These are phyloP conservation scores for Beta corolliflora DNA, from an alignment of 179 eudicot species.

Conservation along the genomic window DNA sequence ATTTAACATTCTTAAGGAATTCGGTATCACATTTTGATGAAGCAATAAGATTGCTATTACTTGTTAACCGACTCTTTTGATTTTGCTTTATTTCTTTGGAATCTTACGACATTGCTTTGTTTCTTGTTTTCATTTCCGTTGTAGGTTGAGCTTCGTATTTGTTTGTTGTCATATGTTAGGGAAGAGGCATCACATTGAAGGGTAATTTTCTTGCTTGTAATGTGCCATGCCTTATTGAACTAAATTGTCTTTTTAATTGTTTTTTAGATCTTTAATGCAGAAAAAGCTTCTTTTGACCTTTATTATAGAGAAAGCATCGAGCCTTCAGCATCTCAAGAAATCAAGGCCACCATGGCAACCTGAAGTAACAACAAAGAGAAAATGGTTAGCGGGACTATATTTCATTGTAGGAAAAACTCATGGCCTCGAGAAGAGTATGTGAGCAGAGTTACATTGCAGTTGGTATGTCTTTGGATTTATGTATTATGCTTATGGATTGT, in stretches of 20 bases:
- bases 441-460: slow-evolving; percentile 60
- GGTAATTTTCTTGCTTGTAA: slow-evolving; percentile 38
- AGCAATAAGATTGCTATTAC: too few relatives aligned
- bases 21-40: too few relatives aligned
- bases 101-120: not conserved
- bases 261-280: slow-evolving; percentile 38
- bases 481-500: not conserved
- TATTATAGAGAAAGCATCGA: slow-evolving; percentile 67
- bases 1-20: too few relatives aligned
- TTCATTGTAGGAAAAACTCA: slow-evolving; percentile 75
- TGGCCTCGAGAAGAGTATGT: slow-evolving; percentile 97
- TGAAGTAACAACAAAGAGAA: not conserved
- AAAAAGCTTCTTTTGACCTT: slow-evolving; percentile 91
- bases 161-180: slow-evolving; percentile 89
- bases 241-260: not conserved
- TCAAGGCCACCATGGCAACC: slow-evolving; percentile 2
- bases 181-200: slow-evolving; percentile 98
- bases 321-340: slow-evolving; percentile 85
- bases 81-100: not conserved
- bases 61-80: not conserved
- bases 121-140: slow-evolving; percentile 19
- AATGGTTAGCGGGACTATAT: slow-evolving; percentile 75
- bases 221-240: not conserved
- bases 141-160: slow-evolving; percentile 81
- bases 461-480: slow-evolving; percentile 50